Percentiles rank a stretch among this genome's conserved stretches.
phyloP scores from a whole-genome alignment of 2,329 filamentous ascomycete species.

The Aspergillus costaricaensis region DNA sequence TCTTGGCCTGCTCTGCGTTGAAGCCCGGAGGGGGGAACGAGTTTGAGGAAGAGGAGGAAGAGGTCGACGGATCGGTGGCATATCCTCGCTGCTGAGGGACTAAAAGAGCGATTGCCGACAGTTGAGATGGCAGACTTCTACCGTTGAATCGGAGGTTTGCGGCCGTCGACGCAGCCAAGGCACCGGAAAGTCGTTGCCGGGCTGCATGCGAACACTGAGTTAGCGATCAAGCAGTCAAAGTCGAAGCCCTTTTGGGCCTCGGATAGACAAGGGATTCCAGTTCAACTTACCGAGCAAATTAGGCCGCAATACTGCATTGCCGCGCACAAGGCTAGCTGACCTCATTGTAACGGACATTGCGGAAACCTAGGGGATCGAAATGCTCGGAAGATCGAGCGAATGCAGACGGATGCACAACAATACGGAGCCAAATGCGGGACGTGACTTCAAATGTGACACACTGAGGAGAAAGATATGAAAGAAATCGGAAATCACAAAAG shows the following conservation, averaged over 20 bases:
- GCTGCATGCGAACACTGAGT: constrained; percentile 24
- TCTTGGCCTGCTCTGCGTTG: constrained; percentile 86
- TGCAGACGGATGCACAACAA: constrained; percentile 16
- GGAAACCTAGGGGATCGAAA: constrained; percentile 30
- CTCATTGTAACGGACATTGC: constrained; percentile 43
- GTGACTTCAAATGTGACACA: background rate
- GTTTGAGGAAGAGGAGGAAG: constrained; percentile 46
- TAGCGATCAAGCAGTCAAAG: background rate
- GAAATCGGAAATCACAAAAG: background rate
- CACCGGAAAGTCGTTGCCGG: constrained; percentile 34
- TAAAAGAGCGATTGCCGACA: constrained; percentile 61
- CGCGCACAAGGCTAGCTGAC: constrained; percentile 42
- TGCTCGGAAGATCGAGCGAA: constrained; percentile 29
- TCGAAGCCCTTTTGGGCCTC: no score
- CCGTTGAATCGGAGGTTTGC: constrained; percentile 37
- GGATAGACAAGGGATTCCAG: background rate
- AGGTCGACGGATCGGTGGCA: constrained; percentile 60
- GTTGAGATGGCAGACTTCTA: constrained; percentile 49
- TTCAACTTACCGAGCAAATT: constrained; percentile 30
- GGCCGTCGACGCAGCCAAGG: constrained; percentile 34
- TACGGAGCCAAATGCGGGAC: background rate
- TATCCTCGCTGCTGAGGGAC: constrained; percentile 53
- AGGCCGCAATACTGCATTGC: constrained; percentile 34
- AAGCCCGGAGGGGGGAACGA: constrained; percentile 82
- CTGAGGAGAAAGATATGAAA: background rate